Evolutionary conservation across 768 basidiomycete genomes (phyloP).

Genomic region (Boletales sp.): DNA sequence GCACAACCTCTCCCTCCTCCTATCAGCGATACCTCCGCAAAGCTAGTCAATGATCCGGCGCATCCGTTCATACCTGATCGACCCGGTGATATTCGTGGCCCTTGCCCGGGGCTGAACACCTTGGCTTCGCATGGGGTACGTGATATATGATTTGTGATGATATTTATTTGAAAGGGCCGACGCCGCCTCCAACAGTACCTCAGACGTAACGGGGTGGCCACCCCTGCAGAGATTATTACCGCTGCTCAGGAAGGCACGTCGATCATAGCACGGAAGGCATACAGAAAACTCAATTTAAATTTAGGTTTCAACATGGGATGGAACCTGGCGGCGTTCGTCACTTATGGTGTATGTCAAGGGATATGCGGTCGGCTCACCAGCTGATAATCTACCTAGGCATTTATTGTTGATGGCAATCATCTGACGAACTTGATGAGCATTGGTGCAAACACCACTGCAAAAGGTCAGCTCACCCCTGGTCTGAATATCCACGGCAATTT

Average conservation of each 20-base stretch:
- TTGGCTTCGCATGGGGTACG: constrained; percentile 26
- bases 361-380: background rate
- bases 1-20: constrained; percentile 21
- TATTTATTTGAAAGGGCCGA: background rate
- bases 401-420: constrained; percentile 26
- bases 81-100: constrained; percentile 25
- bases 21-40: constrained; percentile 23
- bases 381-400: constrained; percentile 10
- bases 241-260: constrained; percentile 19
- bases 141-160: background rate
- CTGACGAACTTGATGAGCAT: constrained; percentile 27
- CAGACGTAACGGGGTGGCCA: constrained; percentile 17
- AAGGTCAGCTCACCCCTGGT: constrained; percentile 12
- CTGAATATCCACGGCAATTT: constrained; percentile 18
- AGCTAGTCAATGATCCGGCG: constrained; percentile 15
- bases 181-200: constrained; percentile 12
- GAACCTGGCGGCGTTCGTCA: constrained; percentile 16
- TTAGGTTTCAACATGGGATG: constrained; percentile 26
- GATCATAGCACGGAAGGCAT: background rate
- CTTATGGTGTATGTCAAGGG: constrained; percentile 15
- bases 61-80: constrained; percentile 12
- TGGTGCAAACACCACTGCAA: constrained; percentile 20
- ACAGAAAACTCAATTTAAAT: background rate
- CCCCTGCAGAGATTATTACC: constrained; percentile 21
- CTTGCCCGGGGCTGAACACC: constrained; percentile 25